Percentiles rank a stretch among this genome's conserved stretches.
phyloP scores from a whole-genome alignment of 805 yeast species.

The Lachancea waltii region DNA sequence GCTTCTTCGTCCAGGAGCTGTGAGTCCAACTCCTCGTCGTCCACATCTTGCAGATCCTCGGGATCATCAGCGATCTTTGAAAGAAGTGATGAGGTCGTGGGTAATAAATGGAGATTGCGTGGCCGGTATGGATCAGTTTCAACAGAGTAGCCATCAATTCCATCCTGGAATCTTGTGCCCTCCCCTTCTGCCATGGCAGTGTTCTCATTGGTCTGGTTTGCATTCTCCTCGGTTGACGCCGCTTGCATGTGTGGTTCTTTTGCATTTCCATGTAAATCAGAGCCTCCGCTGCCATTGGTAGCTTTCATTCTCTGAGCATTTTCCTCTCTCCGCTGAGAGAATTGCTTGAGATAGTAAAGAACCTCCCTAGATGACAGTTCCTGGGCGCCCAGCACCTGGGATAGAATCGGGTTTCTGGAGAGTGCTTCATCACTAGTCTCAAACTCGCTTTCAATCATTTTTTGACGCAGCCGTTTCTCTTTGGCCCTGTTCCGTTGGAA shows the following conservation, averaged over 20 bases:
- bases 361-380: slow-evolving; percentile 42
- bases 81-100: slow-evolving; percentile 52
- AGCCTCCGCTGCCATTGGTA: slow-evolving; percentile 30
- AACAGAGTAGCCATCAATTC: slow-evolving; percentile 32
- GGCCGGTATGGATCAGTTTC: slow-evolving; percentile 43
- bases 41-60: slow-evolving; percentile 64
- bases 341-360: slow-evolving; percentile 31
- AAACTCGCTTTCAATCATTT: slow-evolving; percentile 24
- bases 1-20: slow-evolving; percentile 65
- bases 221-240: slow-evolving; percentile 10
- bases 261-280: slow-evolving; percentile 23
- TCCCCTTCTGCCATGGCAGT: too few species aligned
- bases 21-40: slow-evolving; percentile 69
- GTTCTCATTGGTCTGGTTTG: slow-evolving; percentile 8
- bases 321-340: slow-evolving; percentile 27
- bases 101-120: slow-evolving; percentile 48
- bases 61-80: slow-evolving; percentile 52
- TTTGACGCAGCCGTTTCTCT: slow-evolving; percentile 38
- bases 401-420: slow-evolving; percentile 38
- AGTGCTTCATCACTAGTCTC: slow-evolving; percentile 37
- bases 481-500: slow-evolving; percentile 53
- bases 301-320: slow-evolving; percentile 24
- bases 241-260: slow-evolving; percentile 1
- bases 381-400: slow-evolving; percentile 40
- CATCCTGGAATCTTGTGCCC: slow-evolving; percentile 24